These are phyloP conservation scores for Petunia secreta DNA, from an alignment of 257 asterid genomes.

Conservation along the genomic window DNA sequence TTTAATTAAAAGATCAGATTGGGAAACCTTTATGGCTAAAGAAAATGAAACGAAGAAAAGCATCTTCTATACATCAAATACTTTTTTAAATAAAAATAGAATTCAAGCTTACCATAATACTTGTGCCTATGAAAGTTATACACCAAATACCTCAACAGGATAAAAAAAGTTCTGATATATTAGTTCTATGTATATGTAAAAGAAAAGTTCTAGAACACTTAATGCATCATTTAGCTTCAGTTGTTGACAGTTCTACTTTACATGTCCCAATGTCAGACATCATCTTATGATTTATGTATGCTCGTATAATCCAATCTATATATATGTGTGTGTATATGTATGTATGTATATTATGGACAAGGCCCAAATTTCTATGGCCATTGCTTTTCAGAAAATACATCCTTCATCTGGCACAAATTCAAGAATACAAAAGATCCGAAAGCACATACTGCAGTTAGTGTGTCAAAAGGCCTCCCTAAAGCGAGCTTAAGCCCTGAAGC, in stretches of 20 bases:
- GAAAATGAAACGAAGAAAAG: background rate
- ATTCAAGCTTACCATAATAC: background rate
- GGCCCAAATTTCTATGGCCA: no score
- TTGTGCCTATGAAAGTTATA: background rate
- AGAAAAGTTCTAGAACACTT: no score
- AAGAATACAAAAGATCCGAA: background rate
- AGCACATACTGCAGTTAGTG: background rate
- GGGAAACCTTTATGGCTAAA: background rate
- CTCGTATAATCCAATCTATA: background rate
- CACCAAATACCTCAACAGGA: background rate
- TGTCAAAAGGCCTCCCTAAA: no score
- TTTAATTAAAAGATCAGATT: background rate
- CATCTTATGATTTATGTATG: background rate
- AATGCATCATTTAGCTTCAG: background rate
- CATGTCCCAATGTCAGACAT: background rate
- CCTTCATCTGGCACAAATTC: background rate
- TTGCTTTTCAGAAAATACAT: no score
- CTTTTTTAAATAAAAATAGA: no score
- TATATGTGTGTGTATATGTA: background rate
- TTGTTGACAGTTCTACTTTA: background rate
- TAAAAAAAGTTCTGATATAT: background rate
- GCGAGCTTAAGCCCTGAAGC: no score
- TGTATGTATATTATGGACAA: background rate
- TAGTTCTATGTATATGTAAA: background rate
- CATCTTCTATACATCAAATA: background rate